Conservation (phyloP, 2,329 filamentous ascomycete genomes). For the Ophiostoma angusticollis region DNA sequence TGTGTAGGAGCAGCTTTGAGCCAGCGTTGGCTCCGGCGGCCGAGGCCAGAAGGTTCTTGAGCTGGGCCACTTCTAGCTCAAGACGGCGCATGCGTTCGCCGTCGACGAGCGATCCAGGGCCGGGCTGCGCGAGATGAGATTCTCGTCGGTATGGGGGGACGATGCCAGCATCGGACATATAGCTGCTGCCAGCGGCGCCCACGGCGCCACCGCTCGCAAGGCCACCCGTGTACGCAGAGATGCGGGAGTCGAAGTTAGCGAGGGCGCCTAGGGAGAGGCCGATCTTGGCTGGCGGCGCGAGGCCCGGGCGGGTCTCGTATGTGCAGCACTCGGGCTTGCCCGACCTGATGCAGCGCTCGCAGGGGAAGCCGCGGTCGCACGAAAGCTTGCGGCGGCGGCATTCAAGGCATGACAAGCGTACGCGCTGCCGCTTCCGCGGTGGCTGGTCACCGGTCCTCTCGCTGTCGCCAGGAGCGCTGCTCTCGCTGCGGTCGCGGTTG, state of each 20-base stretch:
- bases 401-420: conserved; percentile 46
- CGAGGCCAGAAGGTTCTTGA: conserved; percentile 34
- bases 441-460: conserved; percentile 8
- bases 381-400: conserved; percentile 49
- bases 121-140: conserved; percentile 9
- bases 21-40: conserved; percentile 2
- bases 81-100: conserved; percentile 46
- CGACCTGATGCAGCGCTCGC: conserved; percentile 49
- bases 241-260: conserved; percentile 31
- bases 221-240: conserved; percentile 27
- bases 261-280: conserved; percentile 31
- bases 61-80: conserved; percentile 45
- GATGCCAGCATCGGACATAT: conserved; percentile 17
- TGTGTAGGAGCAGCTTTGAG: neutral
- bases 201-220: conserved; percentile 12
- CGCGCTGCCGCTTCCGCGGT: conserved; percentile 44
- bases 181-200: conserved; percentile 3
- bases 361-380: conserved; percentile 48
- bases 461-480: conserved; percentile 3
- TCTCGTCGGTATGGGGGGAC: conserved; percentile 24
- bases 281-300: conserved; percentile 29
- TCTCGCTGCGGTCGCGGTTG: conserved; percentile 6
- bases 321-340: conserved; percentile 47
- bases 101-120: conserved; percentile 21
- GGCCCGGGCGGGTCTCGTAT: conserved; percentile 38